Conservation (phyloP, 2,329 filamentous ascomycete species). For the Beauveria caledonica region DNA sequence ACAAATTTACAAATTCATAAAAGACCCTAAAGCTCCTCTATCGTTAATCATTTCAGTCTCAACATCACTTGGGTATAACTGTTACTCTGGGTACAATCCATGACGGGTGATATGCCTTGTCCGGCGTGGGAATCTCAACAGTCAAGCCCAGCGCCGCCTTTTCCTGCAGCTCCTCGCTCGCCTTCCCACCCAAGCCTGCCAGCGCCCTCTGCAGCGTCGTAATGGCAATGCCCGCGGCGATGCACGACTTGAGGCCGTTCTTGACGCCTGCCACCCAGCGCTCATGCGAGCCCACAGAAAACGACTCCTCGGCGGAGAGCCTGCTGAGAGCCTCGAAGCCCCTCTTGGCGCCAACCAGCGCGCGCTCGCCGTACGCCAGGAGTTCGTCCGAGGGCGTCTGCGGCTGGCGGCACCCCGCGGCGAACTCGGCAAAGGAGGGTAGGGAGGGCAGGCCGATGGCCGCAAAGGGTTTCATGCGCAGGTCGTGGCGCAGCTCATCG, state of each 20-base stretch:
- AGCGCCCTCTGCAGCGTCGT: slow-evolving; percentile 50
- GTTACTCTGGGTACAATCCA: slow-evolving; percentile 52
- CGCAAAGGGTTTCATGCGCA: slow-evolving; percentile 81
- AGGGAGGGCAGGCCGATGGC: slow-evolving; percentile 59
- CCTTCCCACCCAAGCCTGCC: neutral
- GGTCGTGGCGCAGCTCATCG: slow-evolving; percentile 63
- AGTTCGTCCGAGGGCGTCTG: slow-evolving; percentile 32
- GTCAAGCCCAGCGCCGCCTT: slow-evolving; percentile 29
- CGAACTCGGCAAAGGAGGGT: slow-evolving; percentile 56
- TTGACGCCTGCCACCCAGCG: slow-evolving; percentile 55
- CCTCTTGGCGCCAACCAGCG: slow-evolving; percentile 41
- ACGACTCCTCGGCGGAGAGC: slow-evolving; percentile 43
- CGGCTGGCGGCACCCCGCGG: slow-evolving; percentile 31
- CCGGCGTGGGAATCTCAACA: slow-evolving; percentile 43
- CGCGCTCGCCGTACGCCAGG: slow-evolving; percentile 36
- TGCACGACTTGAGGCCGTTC: slow-evolving; percentile 59
- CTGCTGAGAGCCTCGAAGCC: slow-evolving; percentile 49
- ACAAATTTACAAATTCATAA: neutral
- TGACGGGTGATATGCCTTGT: slow-evolving; percentile 53
- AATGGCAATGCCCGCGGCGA: slow-evolving; percentile 59
- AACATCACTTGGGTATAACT: slow-evolving; percentile 13
- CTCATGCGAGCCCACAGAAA: slow-evolving; percentile 48
- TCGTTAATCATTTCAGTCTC: neutral
- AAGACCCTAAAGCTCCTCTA: no score
- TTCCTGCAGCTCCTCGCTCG: neutral